Base-by-base conservation (phyloP, 495 filamentous ascomycete species). In the Lophiostoma macrostomum region DNA sequence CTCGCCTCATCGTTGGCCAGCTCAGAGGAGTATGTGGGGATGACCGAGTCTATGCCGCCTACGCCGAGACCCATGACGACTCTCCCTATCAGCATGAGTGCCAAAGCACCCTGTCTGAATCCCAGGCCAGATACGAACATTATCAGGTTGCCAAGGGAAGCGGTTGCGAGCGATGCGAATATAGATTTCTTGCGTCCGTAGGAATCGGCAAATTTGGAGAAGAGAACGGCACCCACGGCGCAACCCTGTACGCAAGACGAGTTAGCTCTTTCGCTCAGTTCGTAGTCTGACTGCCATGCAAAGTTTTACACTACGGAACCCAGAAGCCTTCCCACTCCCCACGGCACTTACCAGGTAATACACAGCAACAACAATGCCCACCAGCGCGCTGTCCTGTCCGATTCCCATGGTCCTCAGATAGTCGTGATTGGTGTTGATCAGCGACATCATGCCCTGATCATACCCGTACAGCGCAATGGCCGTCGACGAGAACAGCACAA, bases 401-500 rank as follows among this genome's bases (percentile, higher is more conserved):
- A 81, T 76, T 49, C 69, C 72, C 78, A 82, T 81, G 36, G 76
- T 80, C 27, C 62, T 28, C 3, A 82, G 76, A 43, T 82, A 81
- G 44, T 74, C 64, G 22, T 64, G 49, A 50, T 81, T 81, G 5
- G 79, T 81, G 49, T 81, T 82, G 62, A 82, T 76, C 25, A 81
- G 56, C 40, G 70, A 75, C 79, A 81, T 81, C 79, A 81, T 81
- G 37, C 76, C 65, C 53, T 69, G 61, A 46, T 78, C 75, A 43
- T 79, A 80, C 7, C 79, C 79, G 69, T 80, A 82, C 19, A 82
- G 70, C 42, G 76, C 75, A 45, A 82, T 81, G n/a, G 78, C 77
- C 3, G 74, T 74, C 39, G 70, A 71, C 19, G 76, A 78, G 68
- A 81, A 81, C 30, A 74, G 31, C 12, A 79, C 69, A 20, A 80